Evolutionary conservation across 1,284 basidiomycete genomes (phyloP).

Genomic region (Schizopora paradoxa): DNA sequence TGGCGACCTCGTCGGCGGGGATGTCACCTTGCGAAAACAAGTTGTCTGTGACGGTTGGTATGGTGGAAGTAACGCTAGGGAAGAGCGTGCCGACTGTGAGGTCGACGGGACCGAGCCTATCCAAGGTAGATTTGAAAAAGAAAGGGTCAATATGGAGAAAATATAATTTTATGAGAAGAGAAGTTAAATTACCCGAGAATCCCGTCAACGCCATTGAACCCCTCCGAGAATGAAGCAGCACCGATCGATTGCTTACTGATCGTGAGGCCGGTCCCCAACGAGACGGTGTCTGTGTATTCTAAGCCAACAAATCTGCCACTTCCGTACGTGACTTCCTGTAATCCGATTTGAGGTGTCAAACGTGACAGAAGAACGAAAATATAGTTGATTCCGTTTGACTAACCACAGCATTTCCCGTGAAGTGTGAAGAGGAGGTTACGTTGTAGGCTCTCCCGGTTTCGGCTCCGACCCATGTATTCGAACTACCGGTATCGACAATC

Average conservation of each 20-base stretch:
- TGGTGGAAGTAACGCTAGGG: conserved; percentile 6
- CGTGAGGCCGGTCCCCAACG: conserved; percentile 15
- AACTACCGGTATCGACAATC: conserved; percentile 33
- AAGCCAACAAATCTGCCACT: conserved; percentile 19
- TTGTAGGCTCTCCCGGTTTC: conserved; percentile 36
- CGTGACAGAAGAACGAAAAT: not conserved
- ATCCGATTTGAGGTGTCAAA: not conserved
- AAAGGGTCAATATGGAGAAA: no score
- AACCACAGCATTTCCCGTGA: conserved; percentile 40
- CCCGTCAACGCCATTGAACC: conserved; percentile 20
- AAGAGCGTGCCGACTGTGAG: conserved; percentile 22
- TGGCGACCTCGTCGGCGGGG: conserved; percentile 19
- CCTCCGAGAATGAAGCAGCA: conserved; percentile 16
- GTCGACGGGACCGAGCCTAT: conserved; percentile 22
- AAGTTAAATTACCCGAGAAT: conserved; percentile 17
- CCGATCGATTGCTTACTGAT: conserved; percentile 20
- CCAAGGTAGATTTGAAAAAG: no score
- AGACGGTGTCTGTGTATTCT: conserved; percentile 20
- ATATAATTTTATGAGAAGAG: no score
- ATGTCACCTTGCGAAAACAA: conserved; percentile 21
- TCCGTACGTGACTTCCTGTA: conserved; percentile 20
- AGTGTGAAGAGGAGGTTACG: conserved; percentile 37
- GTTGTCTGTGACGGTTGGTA: conserved; percentile 25
- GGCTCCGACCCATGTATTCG: conserved; percentile 68
- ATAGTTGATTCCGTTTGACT: conserved; percentile 37